Percentiles rank a stretch among this genome's conserved stretches.
Conservation (phyloP, 78 protist species). For the Cavenderia fasciculata region DNA sequence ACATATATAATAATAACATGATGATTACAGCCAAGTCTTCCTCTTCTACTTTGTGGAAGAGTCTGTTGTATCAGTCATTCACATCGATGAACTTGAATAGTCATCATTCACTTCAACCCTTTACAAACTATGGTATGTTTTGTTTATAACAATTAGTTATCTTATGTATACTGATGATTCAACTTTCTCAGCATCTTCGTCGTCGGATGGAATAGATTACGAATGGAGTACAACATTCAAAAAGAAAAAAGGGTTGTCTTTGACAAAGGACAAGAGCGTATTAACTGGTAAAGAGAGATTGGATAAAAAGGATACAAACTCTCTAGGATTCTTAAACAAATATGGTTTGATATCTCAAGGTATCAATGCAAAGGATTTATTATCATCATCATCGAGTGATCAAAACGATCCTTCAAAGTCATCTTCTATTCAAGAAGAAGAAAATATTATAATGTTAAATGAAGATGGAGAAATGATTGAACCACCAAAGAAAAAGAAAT, state of each 20-base stretch:
- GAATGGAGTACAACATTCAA: slow-evolving; percentile 1
- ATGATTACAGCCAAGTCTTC: too few species aligned
- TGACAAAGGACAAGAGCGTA: background rate
- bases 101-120: background rate
- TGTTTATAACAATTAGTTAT: too few species aligned
- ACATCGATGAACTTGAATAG: background rate
- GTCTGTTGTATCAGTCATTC: background rate
- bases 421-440: too few species aligned
- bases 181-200: background rate
- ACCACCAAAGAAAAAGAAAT: background rate
- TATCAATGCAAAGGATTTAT: background rate
- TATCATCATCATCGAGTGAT: background rate
- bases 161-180: too few species aligned
- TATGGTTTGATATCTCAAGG: background rate
- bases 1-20: too few species aligned
- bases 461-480: too few species aligned
- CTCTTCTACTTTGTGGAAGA: too few species aligned
- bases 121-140: background rate
- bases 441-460: too few species aligned
- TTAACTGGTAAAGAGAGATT: slow-evolving; percentile 1
- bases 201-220: background rate
- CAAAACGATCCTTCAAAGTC: too few species aligned
- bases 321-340: background rate
- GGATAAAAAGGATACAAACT: background rate
- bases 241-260: background rate